Base-by-base conservation (phyloP, 129 eudicot genomes). In the Heracleum sosnowskyi region DNA sequence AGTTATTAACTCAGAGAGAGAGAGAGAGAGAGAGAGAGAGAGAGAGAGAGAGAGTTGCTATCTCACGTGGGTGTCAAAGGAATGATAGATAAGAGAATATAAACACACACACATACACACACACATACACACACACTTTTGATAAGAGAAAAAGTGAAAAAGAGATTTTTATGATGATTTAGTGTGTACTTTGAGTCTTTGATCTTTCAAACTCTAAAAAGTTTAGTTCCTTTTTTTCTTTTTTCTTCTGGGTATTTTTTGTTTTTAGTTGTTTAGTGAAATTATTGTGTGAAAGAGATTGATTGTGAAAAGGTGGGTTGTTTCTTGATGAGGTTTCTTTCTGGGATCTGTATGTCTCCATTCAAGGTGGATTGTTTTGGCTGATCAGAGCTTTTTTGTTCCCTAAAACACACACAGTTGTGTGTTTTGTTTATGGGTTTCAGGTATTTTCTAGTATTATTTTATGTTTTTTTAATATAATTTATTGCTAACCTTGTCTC, bases 61-160 rank as follows among this genome's bases (percentile, higher is more conserved):
- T 86, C 91, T 81, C 96, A 91, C 91, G 96, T 91, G 96, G 81
- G 93, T 76, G 74, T 80, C 77, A 87, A 86, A 88, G 87, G 80
- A 79, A 83, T 60, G 66, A 78, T 74, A 53, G 85, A 85, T 73
- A 76, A 53, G 45, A 84, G 79, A 55, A 74, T 73, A 75, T 75
- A 74, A 35, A 80, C 70, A 51, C 60, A 51, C 53, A 46, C 20
- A 49, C 77, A 68, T 18, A 68, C 22, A 33, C 37, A n/a, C n/a
- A 80, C 70, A 51, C 60, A 51, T 22, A 46, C 20, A 49, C 77
- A 68, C 35, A 68, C 22, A 33, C 37, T 62, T 62, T 60, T 75
- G 78, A 87, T 83, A 18, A 69, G 74, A 69, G 41, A 70, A 37
- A 37, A 20, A 70, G 47, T 7, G 16, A 34, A 70, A 70, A 70